phyloP scores from a whole-genome alignment of 2,329 filamentous ascomycete genomes.

The Hypocrella siamensis region DNA sequence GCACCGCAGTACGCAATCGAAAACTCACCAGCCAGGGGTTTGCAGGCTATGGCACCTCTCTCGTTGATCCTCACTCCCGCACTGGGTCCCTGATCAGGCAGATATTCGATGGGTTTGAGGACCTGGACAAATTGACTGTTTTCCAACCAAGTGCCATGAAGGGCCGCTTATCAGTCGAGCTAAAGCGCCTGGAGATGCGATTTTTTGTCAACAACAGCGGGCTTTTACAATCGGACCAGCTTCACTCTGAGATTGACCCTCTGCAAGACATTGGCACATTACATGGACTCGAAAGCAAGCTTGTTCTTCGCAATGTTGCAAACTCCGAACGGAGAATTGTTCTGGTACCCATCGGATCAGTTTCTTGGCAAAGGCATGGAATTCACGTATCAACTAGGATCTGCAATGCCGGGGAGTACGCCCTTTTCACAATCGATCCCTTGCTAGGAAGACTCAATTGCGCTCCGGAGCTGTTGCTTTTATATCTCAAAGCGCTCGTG shows the following conservation, averaged over 20 bases:
- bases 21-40: neutral
- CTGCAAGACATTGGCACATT: slow-evolving; percentile 44
- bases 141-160: slow-evolving; percentile 19
- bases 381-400: slow-evolving; percentile 21
- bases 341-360: slow-evolving; percentile 32
- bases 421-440: slow-evolving; percentile 33
- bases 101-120: slow-evolving; percentile 29
- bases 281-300: slow-evolving; percentile 42
- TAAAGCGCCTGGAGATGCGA: slow-evolving; percentile 34
- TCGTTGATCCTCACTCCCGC: slow-evolving; percentile 33
- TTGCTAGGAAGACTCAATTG: slow-evolving; percentile 40
- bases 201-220: slow-evolving; percentile 32
- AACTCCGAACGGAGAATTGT: slow-evolving; percentile 30
- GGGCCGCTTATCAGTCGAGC: slow-evolving; percentile 24
- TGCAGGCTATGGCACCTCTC: neutral
- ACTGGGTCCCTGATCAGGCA: slow-evolving; percentile 20
- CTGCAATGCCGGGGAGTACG: slow-evolving; percentile 2
- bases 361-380: slow-evolving; percentile 13
- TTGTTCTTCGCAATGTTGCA: slow-evolving; percentile 33
- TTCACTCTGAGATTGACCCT: slow-evolving; percentile 34
- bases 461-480: slow-evolving; percentile 34
- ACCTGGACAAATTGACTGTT: slow-evolving; percentile 6
- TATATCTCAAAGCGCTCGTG: slow-evolving; percentile 40
- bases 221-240: slow-evolving; percentile 29
- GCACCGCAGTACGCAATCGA: slow-evolving; percentile 6